Conservation (phyloP, 2,329 filamentous ascomycete genomes). For the Stagonosporopsis cucurbitacearum region DNA sequence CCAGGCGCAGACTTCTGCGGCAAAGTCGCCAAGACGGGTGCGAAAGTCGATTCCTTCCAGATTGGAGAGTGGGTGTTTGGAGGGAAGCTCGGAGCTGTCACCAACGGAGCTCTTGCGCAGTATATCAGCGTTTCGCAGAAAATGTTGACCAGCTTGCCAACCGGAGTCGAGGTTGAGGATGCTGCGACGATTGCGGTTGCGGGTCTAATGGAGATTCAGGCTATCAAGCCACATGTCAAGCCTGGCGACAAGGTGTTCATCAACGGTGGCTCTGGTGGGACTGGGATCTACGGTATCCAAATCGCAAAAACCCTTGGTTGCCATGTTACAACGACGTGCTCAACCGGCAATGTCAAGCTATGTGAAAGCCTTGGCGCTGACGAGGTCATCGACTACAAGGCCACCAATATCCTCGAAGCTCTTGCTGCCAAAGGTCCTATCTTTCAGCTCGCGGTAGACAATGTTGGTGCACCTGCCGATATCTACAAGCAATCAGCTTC, state of each 20-base stretch:
- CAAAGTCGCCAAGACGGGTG: constrained; percentile 50
- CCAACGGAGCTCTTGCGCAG: constrained; percentile 49
- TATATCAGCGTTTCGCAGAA: constrained; percentile 41
- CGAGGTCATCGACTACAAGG: constrained; percentile 67
- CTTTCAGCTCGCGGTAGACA: constrained; percentile 65
- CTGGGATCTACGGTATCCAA: constrained; percentile 67
- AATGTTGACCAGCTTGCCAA: constrained; percentile 33
- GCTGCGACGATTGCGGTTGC: constrained; percentile 47
- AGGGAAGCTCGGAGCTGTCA: constrained; percentile 34
- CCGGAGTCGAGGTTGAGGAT: constrained; percentile 39
- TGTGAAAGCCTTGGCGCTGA: constrained; percentile 67
- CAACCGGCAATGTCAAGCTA: constrained; percentile 62
- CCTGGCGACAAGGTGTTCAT: constrained; percentile 63
- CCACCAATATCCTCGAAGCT: constrained; percentile 54
- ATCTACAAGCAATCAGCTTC: constrained; percentile 62
- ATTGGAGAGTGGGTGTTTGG: constrained; percentile 53
- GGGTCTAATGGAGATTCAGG: constrained; percentile 51
- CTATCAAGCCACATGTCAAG: constrained; percentile 47
- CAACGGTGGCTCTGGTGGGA: constrained; percentile 69
- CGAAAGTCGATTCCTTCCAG: constrained; percentile 35
- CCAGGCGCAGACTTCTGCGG: constrained; percentile 62
- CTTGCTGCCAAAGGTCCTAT: constrained; percentile 57
- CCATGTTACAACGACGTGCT: constrained; percentile 66
- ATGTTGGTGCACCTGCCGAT: constrained; percentile 58
- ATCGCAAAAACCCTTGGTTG: constrained; percentile 67